phyloP scores from a whole-genome alignment of 306 rosid species.

The Cicer arietinum region DNA sequence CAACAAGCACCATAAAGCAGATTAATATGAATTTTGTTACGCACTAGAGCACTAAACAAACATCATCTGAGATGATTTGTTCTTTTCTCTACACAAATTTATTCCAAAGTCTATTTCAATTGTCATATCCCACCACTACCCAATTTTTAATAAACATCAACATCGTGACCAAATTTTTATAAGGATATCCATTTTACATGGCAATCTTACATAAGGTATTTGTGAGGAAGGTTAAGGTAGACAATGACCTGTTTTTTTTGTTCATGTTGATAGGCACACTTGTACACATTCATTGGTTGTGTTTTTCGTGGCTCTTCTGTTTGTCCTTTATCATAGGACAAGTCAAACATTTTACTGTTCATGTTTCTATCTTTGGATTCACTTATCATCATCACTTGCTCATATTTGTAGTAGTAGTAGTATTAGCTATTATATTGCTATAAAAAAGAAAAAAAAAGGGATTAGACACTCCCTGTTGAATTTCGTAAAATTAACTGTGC shows the following conservation, averaged over 20 bases:
- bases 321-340: constrained; percentile 39
- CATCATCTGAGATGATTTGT: constrained; percentile 39
- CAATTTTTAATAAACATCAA: constrained; percentile 41
- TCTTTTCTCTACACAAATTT: constrained; percentile 33
- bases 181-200: constrained; percentile 36
- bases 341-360: constrained; percentile 48
- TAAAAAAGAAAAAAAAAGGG: neutral
- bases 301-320: constrained; percentile 39
- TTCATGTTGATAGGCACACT: constrained; percentile 49
- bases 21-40: constrained; percentile 52
- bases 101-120: constrained; percentile 47
- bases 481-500: neutral
- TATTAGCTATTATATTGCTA: constrained; percentile 20
- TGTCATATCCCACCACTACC: constrained; percentile 85
- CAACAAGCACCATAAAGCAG: constrained; percentile 45
- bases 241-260: constrained; percentile 52
- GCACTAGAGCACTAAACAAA: constrained; percentile 51
- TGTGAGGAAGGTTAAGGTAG: constrained; percentile 42
- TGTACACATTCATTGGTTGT: constrained; percentile 55
- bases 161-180: constrained; percentile 48
- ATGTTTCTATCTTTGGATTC: constrained; percentile 57
- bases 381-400: constrained; percentile 54
- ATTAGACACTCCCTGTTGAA: constrained; percentile 19
- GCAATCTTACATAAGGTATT: constrained; percentile 33
- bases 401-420: constrained; percentile 8